Conservation (phyloP, 2,329 filamentous ascomycete genomes). For the Biscogniauxia mediterranea region DNA sequence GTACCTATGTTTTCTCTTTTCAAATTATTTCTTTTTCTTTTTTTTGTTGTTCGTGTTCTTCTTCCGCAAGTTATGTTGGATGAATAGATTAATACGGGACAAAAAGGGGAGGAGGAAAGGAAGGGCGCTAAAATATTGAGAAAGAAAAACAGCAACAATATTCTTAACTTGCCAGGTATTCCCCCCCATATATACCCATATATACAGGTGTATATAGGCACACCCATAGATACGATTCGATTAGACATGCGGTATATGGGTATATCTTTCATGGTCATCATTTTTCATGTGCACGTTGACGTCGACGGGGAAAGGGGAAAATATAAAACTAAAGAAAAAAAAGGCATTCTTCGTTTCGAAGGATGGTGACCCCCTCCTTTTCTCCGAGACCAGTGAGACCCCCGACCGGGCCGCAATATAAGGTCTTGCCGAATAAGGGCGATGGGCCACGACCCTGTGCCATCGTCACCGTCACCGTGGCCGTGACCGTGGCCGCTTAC, state of each 20-base stretch:
- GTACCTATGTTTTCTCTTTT: too few species aligned
- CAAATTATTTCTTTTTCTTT: too few species aligned
- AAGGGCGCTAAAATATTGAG: not conserved
- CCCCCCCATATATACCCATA: not conserved
- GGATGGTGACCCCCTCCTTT: not conserved
- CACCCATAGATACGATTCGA: not conserved
- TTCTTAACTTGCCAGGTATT: not conserved
- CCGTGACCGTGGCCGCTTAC: not conserved
- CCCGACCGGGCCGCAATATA: not conserved
- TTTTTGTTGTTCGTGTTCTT: not conserved
- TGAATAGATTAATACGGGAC: not conserved
- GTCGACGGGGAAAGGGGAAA: not conserved
- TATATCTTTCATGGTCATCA: not conserved
- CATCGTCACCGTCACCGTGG: not conserved
- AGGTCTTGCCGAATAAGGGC: not conserved
- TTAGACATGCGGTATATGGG: not conserved
- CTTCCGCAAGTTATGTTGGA: not conserved
- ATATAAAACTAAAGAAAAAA: too few species aligned
- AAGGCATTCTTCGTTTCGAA: not conserved
- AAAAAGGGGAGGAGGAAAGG: not conserved
- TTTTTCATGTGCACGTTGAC: not conserved
- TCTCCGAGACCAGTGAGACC: not conserved
- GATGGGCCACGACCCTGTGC: not conserved
- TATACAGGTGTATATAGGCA: not conserved
- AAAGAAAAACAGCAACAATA: not conserved